Evolutionary conservation across 1,139 yeast species (phyloP), one percentile per base, ranked within the genome.

Genomic region (Candida sp.): DNA sequence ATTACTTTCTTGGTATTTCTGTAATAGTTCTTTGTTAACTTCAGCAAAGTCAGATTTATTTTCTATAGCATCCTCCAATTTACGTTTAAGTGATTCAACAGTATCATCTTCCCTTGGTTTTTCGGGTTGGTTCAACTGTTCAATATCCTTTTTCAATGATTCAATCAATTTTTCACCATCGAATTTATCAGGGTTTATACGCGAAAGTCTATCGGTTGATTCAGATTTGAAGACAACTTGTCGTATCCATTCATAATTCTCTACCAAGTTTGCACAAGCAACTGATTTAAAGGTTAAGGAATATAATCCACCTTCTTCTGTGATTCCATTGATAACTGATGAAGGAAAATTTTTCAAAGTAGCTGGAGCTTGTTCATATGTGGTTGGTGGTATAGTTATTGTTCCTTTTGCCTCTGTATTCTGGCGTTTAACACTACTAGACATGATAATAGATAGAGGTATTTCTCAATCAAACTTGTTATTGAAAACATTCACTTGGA

Each of bases 271-370:
- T 21, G 68, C 68, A 44, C 72, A 68, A 22, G 63, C 68, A 21
- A 72, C 60, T 1, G 77, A 67, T 49, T 73, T 73, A 53, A 69
- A 71, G 0, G 78, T 71, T 43, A 73, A 59, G 4, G 76, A 68
- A 36, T 63, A 64, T 30, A 73, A 58, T n/a, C 78, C 78, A 8
- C 74, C 75, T 50, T 73, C 75, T 12, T 58, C 60, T 0, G 77
- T 70, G n/a, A 68, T 57, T 2, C 78, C 79, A 44, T 69, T 70
- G 38, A 70, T 58, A 1, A 73, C 64, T 0, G 77, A 69, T 2
- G 75, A 70, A 9, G 74, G 75, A 40, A 61, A 67, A 40, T 69
- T 64, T 36, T 58, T 54, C 37, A 70, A 60, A 1, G 68, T 55
- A 21, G 69, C 73, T 21, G 59, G 56, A 4, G 74, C 61, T 15